phyloP scores from a whole-genome alignment of 768 basidiomycete genomes.

The Neoboletus magnificus region DNA sequence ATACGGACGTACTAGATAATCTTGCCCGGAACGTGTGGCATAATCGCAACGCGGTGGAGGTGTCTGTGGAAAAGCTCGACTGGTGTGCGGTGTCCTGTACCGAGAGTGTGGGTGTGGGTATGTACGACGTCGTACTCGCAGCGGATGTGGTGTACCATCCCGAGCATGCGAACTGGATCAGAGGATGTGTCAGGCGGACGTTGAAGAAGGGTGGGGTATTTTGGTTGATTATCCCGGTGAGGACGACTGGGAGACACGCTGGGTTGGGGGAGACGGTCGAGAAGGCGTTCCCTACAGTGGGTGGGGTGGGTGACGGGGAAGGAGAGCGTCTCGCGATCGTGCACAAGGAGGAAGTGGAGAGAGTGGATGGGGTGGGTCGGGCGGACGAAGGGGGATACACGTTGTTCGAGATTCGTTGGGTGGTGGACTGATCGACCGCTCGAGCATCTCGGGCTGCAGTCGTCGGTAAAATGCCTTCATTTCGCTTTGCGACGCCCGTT shows the following conservation, averaged over 20 bases:
- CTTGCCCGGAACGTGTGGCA: conserved; percentile 54
- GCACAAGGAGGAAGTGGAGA: conserved; percentile 44
- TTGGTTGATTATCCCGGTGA: conserved; percentile 70
- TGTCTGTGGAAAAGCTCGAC: conserved; percentile 55
- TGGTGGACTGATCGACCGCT: neutral
- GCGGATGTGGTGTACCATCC: conserved; percentile 81
- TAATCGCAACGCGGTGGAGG: conserved; percentile 41
- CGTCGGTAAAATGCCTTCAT: neutral
- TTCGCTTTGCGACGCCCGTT: neutral
- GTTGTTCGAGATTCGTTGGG: conserved; percentile 70
- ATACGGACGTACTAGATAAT: conserved; percentile 71
- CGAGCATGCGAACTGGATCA: conserved; percentile 67
- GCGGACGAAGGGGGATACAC: conserved; percentile 69
- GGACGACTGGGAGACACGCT: conserved; percentile 62
- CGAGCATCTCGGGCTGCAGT: neutral
- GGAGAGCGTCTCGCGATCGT: conserved; percentile 43
- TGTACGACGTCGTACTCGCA: conserved; percentile 69
- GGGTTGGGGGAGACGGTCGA: conserved; percentile 57
- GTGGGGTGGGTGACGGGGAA: neutral
- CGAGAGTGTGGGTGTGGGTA: conserved; percentile 13
- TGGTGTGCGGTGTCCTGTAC: conserved; percentile 50
- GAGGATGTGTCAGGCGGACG: conserved; percentile 51
- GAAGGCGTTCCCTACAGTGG: conserved; percentile 42
- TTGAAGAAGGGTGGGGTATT: conserved; percentile 51
- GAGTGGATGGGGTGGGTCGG: conserved; percentile 55